Evolutionary conservation across 805 yeast genomes (phyloP).

Genomic region (Hanseniaspora singularis): DNA sequence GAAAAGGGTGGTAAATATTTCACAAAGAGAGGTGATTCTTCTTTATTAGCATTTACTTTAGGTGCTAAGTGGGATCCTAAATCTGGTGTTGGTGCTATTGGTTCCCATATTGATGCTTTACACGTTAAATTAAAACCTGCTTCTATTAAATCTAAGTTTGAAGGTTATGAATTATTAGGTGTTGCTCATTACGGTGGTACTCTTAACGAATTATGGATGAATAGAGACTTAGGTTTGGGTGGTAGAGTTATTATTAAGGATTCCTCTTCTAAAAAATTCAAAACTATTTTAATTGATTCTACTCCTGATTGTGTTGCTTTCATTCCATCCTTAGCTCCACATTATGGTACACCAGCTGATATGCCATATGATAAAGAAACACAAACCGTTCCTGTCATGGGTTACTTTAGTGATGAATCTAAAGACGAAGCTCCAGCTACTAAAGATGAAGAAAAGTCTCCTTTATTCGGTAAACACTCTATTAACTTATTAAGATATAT

Average conservation of each 20-base stretch:
- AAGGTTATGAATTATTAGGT: constrained; percentile 68
- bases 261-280: constrained; percentile 30
- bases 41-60: constrained; percentile 55
- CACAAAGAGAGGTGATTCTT: constrained; percentile 57
- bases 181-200: constrained; percentile 79
- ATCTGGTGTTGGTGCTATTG: constrained; percentile 57
- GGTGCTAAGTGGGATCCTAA: constrained; percentile 57
- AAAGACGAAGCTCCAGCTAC: constrained; percentile 34
- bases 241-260: constrained; percentile 53
- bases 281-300: constrained; percentile 40
- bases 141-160: constrained; percentile 47
- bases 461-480: constrained; percentile 57
- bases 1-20: constrained; percentile 44
- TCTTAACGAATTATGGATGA: constrained; percentile 57
- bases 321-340: constrained; percentile 78
- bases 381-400: constrained; percentile 67
- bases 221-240: constrained; percentile 75
- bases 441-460: constrained; percentile 50
- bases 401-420: constrained; percentile 33
- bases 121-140: constrained; percentile 61
- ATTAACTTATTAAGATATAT: constrained; percentile 56
- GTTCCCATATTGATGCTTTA: constrained; percentile 65
- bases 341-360: constrained; percentile 58
- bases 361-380: constrained; percentile 71
- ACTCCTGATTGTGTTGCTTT: constrained; percentile 63